phyloP scores from a whole-genome alignment of 345 rosid genomes.

The Excoecaria agallocha region DNA sequence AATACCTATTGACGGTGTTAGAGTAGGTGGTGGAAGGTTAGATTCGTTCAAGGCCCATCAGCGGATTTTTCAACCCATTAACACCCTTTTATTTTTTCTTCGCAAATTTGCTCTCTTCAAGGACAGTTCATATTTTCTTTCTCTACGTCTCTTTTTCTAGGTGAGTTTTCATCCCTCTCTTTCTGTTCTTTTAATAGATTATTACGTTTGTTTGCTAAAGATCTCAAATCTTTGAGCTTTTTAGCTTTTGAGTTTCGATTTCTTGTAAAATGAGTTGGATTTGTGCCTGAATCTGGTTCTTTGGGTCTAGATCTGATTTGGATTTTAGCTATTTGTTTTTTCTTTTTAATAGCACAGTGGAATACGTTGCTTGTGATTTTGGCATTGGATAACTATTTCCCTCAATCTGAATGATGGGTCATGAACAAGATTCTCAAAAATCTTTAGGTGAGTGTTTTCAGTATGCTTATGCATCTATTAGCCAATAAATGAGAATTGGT shows the following conservation, averaged over 20 bases:
- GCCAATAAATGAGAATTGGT: background rate
- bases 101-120: background rate
- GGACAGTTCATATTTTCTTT: background rate
- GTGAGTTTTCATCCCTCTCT: background rate
- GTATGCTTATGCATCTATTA: background rate
- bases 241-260: background rate
- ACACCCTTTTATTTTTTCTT: background rate
- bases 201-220: background rate
- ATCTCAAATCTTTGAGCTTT: background rate
- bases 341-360: background rate
- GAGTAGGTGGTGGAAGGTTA: constrained; percentile 13
- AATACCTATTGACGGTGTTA: background rate
- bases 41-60: constrained; percentile 14
- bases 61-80: constrained; percentile 14
- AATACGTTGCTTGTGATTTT: background rate
- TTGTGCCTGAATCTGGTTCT: background rate
- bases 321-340: background rate
- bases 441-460: background rate
- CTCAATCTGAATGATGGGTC: background rate
- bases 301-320: constrained; percentile 11
- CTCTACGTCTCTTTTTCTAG: background rate
- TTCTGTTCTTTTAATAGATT: background rate
- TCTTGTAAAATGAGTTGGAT: background rate
- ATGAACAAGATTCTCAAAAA: background rate
- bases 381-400: background rate